phyloP scores from a whole-genome alignment of 2,329 filamentous ascomycete species.

The Didymella exigua region DNA sequence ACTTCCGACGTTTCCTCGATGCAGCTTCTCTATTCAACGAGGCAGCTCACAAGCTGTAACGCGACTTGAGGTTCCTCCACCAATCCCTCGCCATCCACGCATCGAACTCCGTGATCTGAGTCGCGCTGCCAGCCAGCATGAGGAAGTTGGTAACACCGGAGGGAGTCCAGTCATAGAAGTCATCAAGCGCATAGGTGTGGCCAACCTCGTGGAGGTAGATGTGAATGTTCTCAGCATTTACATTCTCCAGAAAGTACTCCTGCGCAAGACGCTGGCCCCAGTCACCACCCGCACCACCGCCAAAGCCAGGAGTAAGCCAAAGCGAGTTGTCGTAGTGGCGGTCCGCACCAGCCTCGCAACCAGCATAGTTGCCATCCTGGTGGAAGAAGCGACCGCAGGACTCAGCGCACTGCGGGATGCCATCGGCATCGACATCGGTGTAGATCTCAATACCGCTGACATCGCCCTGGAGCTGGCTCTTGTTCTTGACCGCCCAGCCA shows the following conservation, averaged over 20 bases:
- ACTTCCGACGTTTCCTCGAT: too few species aligned
- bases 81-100: slow-evolving; percentile 58
- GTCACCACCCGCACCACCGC: slow-evolving; percentile 54
- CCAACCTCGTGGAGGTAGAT: slow-evolving; percentile 56
- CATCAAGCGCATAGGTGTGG: slow-evolving; percentile 53
- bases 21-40: neutral
- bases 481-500: slow-evolving; percentile 53
- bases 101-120: slow-evolving; percentile 55
- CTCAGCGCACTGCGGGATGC: slow-evolving; percentile 52
- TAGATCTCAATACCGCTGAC: slow-evolving; percentile 50
- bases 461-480: slow-evolving; percentile 47
- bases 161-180: slow-evolving; percentile 56
- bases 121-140: slow-evolving; percentile 54
- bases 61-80: slow-evolving; percentile 49
- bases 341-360: slow-evolving; percentile 48
- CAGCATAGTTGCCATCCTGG: slow-evolving; percentile 50
- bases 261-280: slow-evolving; percentile 56
- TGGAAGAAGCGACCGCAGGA: slow-evolving; percentile 55
- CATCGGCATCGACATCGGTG: slow-evolving; percentile 49
- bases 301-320: slow-evolving; percentile 56
- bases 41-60: slow-evolving; percentile 22
- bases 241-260: slow-evolving; percentile 52
- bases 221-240: slow-evolving; percentile 50
- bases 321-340: slow-evolving; percentile 55
- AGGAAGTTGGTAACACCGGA: slow-evolving; percentile 52